A percentile compares a stretch with the other conserved stretches of the same genome.
Evolutionary conservation across 2,329 filamentous ascomycete species (phyloP).

Genomic region (Penicillium aurantiogriseum): DNA sequence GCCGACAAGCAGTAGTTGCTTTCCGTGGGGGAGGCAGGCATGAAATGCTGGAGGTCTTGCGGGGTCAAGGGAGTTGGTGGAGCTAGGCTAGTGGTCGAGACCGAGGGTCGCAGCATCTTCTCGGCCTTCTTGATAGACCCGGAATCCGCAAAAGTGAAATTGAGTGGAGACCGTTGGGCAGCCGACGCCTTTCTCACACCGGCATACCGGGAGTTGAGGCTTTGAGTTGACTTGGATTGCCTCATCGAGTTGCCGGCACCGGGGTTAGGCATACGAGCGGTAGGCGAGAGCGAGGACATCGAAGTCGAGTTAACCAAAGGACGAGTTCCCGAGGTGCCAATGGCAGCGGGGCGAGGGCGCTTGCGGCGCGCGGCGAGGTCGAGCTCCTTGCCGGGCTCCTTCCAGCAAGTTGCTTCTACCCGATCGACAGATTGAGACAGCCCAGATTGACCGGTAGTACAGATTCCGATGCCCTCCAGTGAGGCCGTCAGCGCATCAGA

Average conservation of each 20-base stretch:
- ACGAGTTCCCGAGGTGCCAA: constrained; percentile 43
- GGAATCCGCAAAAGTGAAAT: constrained; percentile 47
- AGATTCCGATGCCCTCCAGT: constrained; percentile 39
- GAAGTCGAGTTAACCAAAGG: constrained; percentile 41
- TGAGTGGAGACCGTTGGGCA: constrained; percentile 49
- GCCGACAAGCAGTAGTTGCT: constrained; percentile 38
- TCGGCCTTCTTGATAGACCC: constrained; percentile 39
- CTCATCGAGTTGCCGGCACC: constrained; percentile 41
- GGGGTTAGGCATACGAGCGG: constrained; percentile 34
- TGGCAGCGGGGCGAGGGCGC: constrained; percentile 46
- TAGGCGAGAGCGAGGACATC: constrained; percentile 45
- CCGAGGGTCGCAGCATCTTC: constrained; percentile 33
- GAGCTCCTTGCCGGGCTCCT: constrained; percentile 41
- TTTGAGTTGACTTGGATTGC: constrained; percentile 48
- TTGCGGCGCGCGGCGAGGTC: constrained; percentile 49
- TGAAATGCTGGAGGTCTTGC: constrained; percentile 42
- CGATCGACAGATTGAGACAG: constrained; percentile 29
- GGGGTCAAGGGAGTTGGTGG: constrained; percentile 47
- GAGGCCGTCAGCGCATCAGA: constrained; percentile 37
- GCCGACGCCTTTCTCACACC: constrained; percentile 48
- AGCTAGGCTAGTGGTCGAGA: constrained; percentile 37
- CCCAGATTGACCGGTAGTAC: constrained; percentile 23
- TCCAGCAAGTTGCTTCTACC: constrained; percentile 32
- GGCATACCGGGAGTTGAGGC: constrained; percentile 45
- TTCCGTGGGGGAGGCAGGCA: constrained; percentile 42